Base-by-base conservation (phyloP, 768 basidiomycete genomes). In the Xerocomus spinulosus region DNA sequence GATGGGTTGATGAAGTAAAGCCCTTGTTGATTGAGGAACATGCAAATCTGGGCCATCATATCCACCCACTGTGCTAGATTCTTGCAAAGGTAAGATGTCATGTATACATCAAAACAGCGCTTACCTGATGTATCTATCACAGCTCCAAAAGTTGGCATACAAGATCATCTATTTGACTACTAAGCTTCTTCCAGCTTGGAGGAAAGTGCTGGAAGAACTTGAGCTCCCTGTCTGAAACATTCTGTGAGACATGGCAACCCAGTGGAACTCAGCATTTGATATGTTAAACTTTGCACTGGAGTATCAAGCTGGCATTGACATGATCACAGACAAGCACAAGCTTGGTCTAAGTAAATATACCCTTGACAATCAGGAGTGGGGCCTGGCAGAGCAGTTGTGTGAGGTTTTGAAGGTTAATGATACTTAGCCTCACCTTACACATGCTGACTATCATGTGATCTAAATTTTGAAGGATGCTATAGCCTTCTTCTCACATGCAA, bases 301-400 rank as follows among this genome's bases (percentile, higher is more conserved):
- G 14, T 60, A 70, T 35, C 44, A 50, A 1, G 20, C 14, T 9
- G 64, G 54, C 1, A 23, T 68, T 14, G 56, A 66, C 44, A 13
- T 0, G 12, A 42, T 68, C 0, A 66, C 59, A 1, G 37, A 44
- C 9, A 40, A 57, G 6, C 12, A 35, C 9, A 24, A 45, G 18
- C 33, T 57, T 20, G 48, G 46, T 29, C 34, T 71, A 5, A 49
- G 52, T 3, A 39, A 51, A 28, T 70, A 58, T 44, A 60, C 65
- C 42, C 52, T 71, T 23, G 34, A 24, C 1, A n/a, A 48, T 10
- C 38, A 39, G 1, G 67, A 75, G 42, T 75, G 73, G 73, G 33
- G 17, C 1, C 50, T 73, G 9, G 52, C 62, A 1, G 39, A 48
- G 9, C 57, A 75, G 48, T 50, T 77, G 7, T 17, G 46, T 0